Evolutionary conservation across 331 rosid genomes (phyloP), one percentile per base, ranked within the genome.

Genomic region (Pyrus hybrid): DNA sequence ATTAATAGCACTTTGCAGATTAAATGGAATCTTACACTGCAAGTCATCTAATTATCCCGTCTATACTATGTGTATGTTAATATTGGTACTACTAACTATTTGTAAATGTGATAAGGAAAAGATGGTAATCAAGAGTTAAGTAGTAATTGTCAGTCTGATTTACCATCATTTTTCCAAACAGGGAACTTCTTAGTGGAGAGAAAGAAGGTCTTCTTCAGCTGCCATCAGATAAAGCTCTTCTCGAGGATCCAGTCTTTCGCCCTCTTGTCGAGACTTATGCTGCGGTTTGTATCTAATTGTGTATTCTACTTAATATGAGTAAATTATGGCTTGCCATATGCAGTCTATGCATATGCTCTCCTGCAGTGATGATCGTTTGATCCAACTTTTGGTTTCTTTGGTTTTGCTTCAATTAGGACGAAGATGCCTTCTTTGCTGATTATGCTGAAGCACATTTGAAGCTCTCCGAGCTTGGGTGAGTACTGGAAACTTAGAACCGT

Each of bases 141-240:
- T 41, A 41, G 47, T 41, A 41, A 26, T 33, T 12, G 60, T 43
- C 25, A 20, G 3, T 43, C 6, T 75, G 63, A 58, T 13, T 73
- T 33, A 3, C 47, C 3, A 3, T 41, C 47, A 10, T 41, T 41
- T 33, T 20, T 13, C 13, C 64, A 62, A 80, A 57, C 73, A 89
- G 95, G 80, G 91, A 90, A 61, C 88, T 90, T 56, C 68, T 90
- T 16, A 30, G 57, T n/a, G 92, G 88, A 77, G 90, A 86, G 81
- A 87, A 84, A 61, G 86, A 84, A 57, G 88, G 90, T 41, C 84
- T 90, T 51, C 32, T 90, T 32, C 84, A 90, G 84, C 85, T 90
- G 49, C 89, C 92, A 75, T 83, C 92, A 14, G 96, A 90, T 70
- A 86, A 90, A 80, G 88, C 89, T 58, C 91, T 90, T 32, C 76